Evolutionary conservation across 1,284 basidiomycete genomes (phyloP), one percentile per base, ranked within the genome.

Genomic region (Naganishia cerealis): DNA sequence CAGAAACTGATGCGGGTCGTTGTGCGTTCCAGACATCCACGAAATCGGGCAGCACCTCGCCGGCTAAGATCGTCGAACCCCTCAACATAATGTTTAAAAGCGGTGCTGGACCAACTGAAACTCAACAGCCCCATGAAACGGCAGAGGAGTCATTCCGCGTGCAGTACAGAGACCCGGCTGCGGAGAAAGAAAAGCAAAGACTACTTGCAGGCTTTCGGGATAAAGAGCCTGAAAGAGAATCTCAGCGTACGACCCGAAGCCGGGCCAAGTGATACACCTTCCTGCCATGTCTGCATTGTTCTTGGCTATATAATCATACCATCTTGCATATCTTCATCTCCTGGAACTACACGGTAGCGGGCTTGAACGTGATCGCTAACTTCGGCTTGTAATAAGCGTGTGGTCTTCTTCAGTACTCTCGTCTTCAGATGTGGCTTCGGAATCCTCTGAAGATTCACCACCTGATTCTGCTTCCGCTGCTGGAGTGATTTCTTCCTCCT

Each of bases 111-210:
- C 63, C 63, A 10, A 24, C 29, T 46, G 54, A 58, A 15, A 48
- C 57, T 16, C 63, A 66, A 21, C 63, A 56, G 42, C 13, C 63
- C 12, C 24, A 57, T 16, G 65, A 67, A 16, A 66, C 68, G 16
- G 58, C 52, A 9, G 77, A 79, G 42, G 75, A 79, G 63, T 72
- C 72, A 18, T 73, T 78, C 65, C 65, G 73, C 21, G 75, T 79
- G 9, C 72, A 71, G 46, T 76, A 77, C 65, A 72, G 72, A 1
- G 76, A 78, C 66, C 72, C 73, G 1, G 70, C 56, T 36, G 72
- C 72, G 12, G 76, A 77, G 61, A 72, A 71, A 65, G 76, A 77
- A 69, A 71, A 67, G 63, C 71, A 71, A 58, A 72, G 72, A 52
- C 62, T 79, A 46, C 57, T 77, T 43, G 76, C 76, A 16, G 74